Percentiles rank a stretch among this genome's conserved stretches.
Evolutionary conservation across 495 filamentous ascomycete species (phyloP).

Genomic region (Bombardia bombarda): DNA sequence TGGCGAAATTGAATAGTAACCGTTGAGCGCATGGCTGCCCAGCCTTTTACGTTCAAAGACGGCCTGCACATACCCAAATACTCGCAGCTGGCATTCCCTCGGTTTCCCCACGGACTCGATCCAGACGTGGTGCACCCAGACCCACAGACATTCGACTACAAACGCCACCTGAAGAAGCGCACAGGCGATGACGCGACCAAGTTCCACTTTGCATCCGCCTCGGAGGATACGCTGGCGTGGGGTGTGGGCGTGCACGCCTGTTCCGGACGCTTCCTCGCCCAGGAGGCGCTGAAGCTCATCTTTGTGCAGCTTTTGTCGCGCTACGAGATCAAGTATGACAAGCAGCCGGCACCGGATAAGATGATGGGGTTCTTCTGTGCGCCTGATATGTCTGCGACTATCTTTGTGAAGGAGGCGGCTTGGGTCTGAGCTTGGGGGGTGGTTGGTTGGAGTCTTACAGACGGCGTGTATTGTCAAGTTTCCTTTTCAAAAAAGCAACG

Average conservation of each 20-base stretch:
- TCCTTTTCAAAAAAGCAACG: no score
- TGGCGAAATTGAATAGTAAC: no score
- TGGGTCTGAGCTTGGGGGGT: no score
- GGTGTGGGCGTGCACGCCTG: not conserved
- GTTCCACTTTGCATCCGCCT: not conserved
- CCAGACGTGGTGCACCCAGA: not conserved
- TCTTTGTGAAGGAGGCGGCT: not conserved
- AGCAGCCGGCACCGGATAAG: not conserved
- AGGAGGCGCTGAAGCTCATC: conserved; percentile 1
- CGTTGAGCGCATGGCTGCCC: not conserved
- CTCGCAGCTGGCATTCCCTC: not conserved
- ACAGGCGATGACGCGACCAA: not conserved
- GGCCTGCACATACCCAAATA: not conserved
- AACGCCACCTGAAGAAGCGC: not conserved
- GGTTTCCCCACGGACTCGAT: not conserved
- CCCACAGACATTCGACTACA: not conserved
- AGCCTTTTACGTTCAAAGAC: not conserved
- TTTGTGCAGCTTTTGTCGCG: not conserved
- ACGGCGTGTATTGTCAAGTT: no score
- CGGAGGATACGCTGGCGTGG: not conserved
- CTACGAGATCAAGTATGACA: not conserved
- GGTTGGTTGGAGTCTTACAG: no score
- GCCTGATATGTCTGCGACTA: not conserved
- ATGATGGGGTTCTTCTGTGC: not conserved
- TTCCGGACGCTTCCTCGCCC: not conserved